A percentile compares a stretch with the other conserved stretches of the same genome.
phyloP scores from a whole-genome alignment of 1,284 basidiomycete genomes.

The Takashimella tepidaria region DNA sequence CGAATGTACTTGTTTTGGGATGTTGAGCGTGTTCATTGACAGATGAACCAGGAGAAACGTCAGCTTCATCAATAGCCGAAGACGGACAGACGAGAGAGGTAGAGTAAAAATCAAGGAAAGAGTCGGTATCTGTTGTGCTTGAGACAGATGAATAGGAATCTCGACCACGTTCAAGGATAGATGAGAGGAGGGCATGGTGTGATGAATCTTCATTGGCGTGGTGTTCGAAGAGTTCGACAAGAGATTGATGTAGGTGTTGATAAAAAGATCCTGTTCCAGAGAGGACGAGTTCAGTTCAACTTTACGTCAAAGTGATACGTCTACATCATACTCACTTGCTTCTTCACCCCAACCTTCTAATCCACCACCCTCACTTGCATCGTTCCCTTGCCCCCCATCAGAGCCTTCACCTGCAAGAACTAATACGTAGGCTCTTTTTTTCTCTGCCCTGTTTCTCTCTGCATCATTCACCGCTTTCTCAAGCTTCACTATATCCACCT shows the following conservation, averaged over 20 bases:
- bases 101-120: slow-evolving; percentile 19
- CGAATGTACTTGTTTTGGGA: background rate
- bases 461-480: slow-evolving; percentile 12
- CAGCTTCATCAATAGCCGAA: no score
- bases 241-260: slow-evolving; percentile 12
- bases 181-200: slow-evolving; percentile 11
- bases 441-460: slow-evolving; percentile 10
- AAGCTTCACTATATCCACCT: slow-evolving; percentile 13
- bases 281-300: no score
- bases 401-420: slow-evolving; percentile 16
- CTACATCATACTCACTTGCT: slow-evolving; percentile 4
- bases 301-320: no score
- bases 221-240: slow-evolving; percentile 16
- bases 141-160: slow-evolving; percentile 10
- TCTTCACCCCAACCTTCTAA: slow-evolving; percentile 20
- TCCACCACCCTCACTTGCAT: slow-evolving; percentile 16
- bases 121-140: slow-evolving; percentile 23
- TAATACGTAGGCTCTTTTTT: slow-evolving; percentile 19
- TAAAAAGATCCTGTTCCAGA: slow-evolving; percentile 10
- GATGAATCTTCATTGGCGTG: slow-evolving; percentile 18
- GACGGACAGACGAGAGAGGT: background rate
- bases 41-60: background rate
- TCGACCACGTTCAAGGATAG: slow-evolving; percentile 10
- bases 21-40: background rate
- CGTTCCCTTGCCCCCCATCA: slow-evolving; percentile 13